These are phyloP conservation scores for Beauveria pseudobassiana DNA, from an alignment of 2,329 filamentous ascomycete species.

Conservation along the genomic window DNA sequence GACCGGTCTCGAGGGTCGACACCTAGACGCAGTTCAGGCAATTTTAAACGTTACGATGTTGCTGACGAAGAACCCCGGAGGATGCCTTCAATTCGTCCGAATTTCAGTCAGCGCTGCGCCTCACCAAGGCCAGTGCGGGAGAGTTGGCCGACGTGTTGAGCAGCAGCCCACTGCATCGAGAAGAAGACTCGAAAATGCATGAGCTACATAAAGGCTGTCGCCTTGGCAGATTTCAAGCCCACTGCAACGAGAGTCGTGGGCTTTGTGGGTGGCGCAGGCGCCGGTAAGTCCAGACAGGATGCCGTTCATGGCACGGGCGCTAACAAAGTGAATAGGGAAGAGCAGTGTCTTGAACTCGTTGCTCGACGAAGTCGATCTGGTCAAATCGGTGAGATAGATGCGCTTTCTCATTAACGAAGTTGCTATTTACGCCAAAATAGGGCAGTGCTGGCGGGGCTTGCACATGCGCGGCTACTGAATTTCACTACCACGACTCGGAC, in stretches of 20 bases:
- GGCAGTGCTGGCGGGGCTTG: slow-evolving; percentile 37
- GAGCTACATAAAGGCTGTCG: slow-evolving; percentile 25
- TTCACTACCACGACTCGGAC: slow-evolving; percentile 28
- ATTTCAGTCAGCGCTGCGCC: slow-evolving; percentile 27
- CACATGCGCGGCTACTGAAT: slow-evolving; percentile 41
- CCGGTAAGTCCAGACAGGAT: slow-evolving; percentile 23
- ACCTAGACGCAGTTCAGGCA: not conserved
- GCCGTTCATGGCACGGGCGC: not conserved
- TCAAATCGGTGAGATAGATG: slow-evolving; percentile 31
- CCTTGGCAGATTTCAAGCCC: slow-evolving; percentile 29
- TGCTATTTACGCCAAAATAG: slow-evolving; percentile 19
- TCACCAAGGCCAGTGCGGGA: slow-evolving; percentile 26
- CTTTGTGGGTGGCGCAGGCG: slow-evolving; percentile 41
- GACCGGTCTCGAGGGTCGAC: not conserved
- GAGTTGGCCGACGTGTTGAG: slow-evolving; percentile 25
- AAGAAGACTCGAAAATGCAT: slow-evolving; percentile 31
- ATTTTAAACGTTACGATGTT: slow-evolving; percentile 13
- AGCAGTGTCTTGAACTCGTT: slow-evolving; percentile 43
- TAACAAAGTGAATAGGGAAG: slow-evolving; percentile 28
- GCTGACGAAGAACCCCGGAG: slow-evolving; percentile 25
- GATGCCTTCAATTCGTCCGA: slow-evolving; percentile 28
- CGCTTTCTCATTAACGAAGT: not conserved
- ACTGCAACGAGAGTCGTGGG: slow-evolving; percentile 34
- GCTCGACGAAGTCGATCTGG: slow-evolving; percentile 32
- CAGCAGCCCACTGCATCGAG: slow-evolving; percentile 26